phyloP scores from a whole-genome alignment of 306 rosid species.

The Inga leiocalycina region DNA sequence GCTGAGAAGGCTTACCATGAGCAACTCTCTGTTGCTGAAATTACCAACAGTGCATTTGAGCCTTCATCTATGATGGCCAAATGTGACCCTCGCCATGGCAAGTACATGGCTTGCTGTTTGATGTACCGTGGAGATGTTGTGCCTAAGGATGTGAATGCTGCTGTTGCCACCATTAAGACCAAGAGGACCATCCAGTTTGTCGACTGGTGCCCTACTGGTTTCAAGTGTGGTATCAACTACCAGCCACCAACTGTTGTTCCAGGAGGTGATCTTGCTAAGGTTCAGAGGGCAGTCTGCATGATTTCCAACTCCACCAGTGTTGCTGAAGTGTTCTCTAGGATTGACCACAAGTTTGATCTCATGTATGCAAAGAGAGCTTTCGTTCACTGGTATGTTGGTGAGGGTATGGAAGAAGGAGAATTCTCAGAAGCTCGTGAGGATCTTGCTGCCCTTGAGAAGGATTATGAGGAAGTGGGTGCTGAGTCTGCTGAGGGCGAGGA shows the following conservation, averaged over 20 bases:
- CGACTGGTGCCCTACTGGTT: conserved; percentile 97
- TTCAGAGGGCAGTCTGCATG: conserved; percentile 96
- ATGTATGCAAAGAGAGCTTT: conserved; percentile 93
- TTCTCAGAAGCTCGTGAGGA: conserved; percentile 96
- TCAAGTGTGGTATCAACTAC: conserved; percentile 93
- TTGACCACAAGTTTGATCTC: conserved; percentile 88
- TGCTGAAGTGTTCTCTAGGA: conserved; percentile 89
- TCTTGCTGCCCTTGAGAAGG: conserved; percentile 93
- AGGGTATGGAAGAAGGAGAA: conserved; percentile 99
- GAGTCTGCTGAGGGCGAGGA: conserved; percentile 82
- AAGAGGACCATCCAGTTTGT: conserved; percentile 92
- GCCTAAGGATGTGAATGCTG: conserved; percentile 91
- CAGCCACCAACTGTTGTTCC: conserved; percentile 97
- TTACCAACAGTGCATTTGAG: conserved; percentile 91
- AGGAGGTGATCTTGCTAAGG: conserved; percentile 92
- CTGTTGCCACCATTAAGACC: conserved; percentile 87
- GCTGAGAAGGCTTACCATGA: conserved; percentile 90
- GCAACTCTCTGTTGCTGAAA: conserved; percentile 90
- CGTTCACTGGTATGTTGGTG: conserved; percentile 97
- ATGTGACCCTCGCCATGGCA: conserved; percentile 94
- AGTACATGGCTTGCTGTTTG: conserved; percentile 94
- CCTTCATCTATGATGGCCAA: conserved; percentile 98
- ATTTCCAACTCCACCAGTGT: conserved; percentile 90
- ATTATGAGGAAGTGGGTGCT: conserved; percentile 93
- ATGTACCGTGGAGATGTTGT: conserved; percentile 98